phyloP scores from a whole-genome alignment of 225 moss, liverwort and hornwort species.

The Polytrichum formosum region DNA sequence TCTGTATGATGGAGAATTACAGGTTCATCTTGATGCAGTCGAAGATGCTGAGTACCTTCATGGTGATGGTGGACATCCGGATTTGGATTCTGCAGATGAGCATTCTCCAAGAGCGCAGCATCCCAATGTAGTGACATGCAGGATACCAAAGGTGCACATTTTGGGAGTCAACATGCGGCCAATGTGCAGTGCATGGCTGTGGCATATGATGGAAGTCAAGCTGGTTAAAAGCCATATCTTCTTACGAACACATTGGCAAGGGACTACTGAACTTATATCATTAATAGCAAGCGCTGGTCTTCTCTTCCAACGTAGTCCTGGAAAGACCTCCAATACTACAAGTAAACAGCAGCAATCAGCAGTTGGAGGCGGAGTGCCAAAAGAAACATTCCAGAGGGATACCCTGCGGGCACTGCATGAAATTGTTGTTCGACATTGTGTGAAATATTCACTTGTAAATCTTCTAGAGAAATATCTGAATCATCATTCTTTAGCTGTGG shows the following conservation, averaged over 20 bases:
- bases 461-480: slow-evolving; percentile 17
- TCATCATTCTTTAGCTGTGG: slow-evolving; percentile 16
- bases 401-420: slow-evolving; percentile 24
- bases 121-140: not conserved
- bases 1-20: slow-evolving; percentile 57
- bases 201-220: slow-evolving; percentile 25
- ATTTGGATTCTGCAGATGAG: slow-evolving; percentile 52
- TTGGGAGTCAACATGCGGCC: slow-evolving; percentile 10
- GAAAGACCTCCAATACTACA: slow-evolving; percentile 33
- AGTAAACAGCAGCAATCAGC: slow-evolving; percentile 35
- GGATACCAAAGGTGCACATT: slow-evolving; percentile 21
- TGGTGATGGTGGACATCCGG: slow-evolving; percentile 27
- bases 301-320: slow-evolving; percentile 13
- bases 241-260: slow-evolving; percentile 20
- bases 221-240: slow-evolving; percentile 20
- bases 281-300: slow-evolving; percentile 13
- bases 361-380: slow-evolving; percentile 25
- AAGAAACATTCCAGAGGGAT: slow-evolving; percentile 17
- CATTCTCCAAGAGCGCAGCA: not conserved
- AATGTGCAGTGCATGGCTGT: slow-evolving; percentile 24
- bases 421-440: slow-evolving; percentile 26
- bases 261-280: slow-evolving; percentile 15
- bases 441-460: slow-evolving; percentile 16
- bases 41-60: slow-evolving; percentile 23
- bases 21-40: slow-evolving; percentile 56